Conservation (phyloP, 2,329 filamentous ascomycete species). For the Hortaea werneckii region DNA sequence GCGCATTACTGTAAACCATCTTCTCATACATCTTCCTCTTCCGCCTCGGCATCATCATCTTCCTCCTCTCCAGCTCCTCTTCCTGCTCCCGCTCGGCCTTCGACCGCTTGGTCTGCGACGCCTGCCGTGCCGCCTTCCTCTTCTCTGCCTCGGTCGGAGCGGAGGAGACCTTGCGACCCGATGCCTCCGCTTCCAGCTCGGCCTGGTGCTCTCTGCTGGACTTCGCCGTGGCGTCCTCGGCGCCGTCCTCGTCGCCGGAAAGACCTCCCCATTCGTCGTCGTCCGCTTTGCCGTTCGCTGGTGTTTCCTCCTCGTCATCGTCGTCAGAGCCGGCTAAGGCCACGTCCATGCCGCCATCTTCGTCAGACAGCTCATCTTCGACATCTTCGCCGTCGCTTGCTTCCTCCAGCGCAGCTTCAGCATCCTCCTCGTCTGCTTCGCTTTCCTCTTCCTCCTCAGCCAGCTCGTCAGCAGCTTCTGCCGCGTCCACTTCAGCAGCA, state of each 20-base stretch:
- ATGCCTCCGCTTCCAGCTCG: constrained; percentile 86
- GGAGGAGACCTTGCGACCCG: constrained; percentile 45
- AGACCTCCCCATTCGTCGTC: constrained; percentile 36
- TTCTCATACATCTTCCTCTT: constrained; percentile 97
- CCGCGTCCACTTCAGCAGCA: constrained; percentile 66
- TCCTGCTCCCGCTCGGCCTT: constrained; percentile 57
- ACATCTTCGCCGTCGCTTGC: constrained; percentile 31
- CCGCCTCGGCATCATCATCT: constrained; percentile 97
- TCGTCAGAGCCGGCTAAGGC: constrained; percentile 33
- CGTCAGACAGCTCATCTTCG: constrained; percentile 13
- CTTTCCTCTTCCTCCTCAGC: constrained; percentile 27
- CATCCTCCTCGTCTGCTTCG: constrained; percentile 31
- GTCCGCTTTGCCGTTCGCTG: constrained; percentile 37
- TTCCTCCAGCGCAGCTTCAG: constrained; percentile 38
- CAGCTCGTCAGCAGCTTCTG: constrained; percentile 18
- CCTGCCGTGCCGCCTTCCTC: constrained; percentile 52
- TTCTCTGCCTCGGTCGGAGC: constrained; percentile 41
- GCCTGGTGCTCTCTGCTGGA: constrained; percentile 64
- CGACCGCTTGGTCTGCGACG: constrained; percentile 57
- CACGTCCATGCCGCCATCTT: constrained; percentile 37
- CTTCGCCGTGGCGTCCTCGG: constrained; percentile 49
- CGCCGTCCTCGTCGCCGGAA: constrained; percentile 39
- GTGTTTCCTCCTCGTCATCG: constrained; percentile 34
- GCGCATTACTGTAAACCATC: constrained; percentile 92
- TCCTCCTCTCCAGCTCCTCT: constrained; percentile 82